Evolutionary conservation across 139 green algal species (phyloP).

Genomic region (Asterochloris erici): DNA sequence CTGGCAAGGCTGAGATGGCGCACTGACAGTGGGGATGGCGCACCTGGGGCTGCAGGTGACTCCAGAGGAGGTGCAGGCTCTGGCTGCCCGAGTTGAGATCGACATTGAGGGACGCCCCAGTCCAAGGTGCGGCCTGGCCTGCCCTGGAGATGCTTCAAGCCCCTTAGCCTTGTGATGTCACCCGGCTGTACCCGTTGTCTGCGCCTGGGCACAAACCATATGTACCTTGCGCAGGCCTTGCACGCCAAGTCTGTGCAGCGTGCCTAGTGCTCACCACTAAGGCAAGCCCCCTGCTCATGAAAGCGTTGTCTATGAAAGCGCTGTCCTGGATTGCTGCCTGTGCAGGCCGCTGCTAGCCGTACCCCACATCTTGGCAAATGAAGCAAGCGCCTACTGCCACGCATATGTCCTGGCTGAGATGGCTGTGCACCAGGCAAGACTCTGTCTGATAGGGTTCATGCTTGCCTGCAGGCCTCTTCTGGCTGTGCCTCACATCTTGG

Average conservation of each 20-base stretch:
- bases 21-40: neutral
- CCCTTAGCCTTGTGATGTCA: too few species aligned
- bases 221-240: too few species aligned
- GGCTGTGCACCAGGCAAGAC: neutral
- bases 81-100: slow-evolving; percentile 68
- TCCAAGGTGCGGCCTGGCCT: slow-evolving; percentile 24
- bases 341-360: slow-evolving; percentile 52
- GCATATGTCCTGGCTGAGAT: slow-evolving; percentile 29
- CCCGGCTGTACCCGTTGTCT: too few species aligned
- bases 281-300: too few species aligned
- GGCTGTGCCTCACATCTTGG: slow-evolving; percentile 72
- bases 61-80: slow-evolving; percentile 42
- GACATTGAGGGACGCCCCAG: slow-evolving; percentile 38
- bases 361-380: slow-evolving; percentile 63
- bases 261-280: too few species aligned
- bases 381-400: slow-evolving; percentile 58
- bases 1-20: neutral
- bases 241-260: too few species aligned
- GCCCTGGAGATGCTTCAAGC: too few species aligned
- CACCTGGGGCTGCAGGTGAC: slow-evolving; percentile 33
- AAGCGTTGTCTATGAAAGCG: too few species aligned
- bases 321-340: neutral
- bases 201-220: too few species aligned
- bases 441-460: neutral
- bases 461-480: slow-evolving; percentile 25